These are phyloP conservation scores for Phaeophleospora eucalypticola DNA, from an alignment of 2,329 filamentous ascomycete species.

Conservation along the genomic window DNA sequence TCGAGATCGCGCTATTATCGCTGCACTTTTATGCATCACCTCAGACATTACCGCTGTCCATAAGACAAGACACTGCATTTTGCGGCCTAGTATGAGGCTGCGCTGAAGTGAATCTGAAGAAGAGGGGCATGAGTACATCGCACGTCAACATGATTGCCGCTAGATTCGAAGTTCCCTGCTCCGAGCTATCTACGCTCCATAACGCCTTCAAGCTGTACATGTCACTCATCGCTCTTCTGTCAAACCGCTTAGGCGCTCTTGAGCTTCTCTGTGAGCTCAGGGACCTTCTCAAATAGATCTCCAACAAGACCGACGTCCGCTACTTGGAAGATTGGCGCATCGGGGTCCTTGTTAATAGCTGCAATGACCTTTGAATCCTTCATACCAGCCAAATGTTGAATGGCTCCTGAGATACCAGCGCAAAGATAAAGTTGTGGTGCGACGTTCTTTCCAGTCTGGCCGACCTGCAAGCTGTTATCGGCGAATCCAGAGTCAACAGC, in stretches of 20 bases:
- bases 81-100: too few relatives aligned
- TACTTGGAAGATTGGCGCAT: conserved; percentile 97
- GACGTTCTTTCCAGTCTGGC: conserved; percentile 98
- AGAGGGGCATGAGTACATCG: too few relatives aligned
- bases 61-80: too few relatives aligned
- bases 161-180: too few relatives aligned
- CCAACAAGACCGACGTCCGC: conserved; percentile 94
- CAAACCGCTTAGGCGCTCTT: conserved; percentile 46
- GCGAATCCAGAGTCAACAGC: conserved; percentile 97
- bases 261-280: conserved; percentile 92
- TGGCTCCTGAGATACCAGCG: conserved; percentile 92
- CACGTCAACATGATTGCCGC: too few relatives aligned
- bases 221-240: not conserved
- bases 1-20: too few relatives aligned
- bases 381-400: conserved; percentile 98
- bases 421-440: conserved; percentile 93
- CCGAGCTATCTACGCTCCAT: not conserved
- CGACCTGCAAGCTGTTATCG: conserved; percentile 96
- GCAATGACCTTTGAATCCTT: conserved; percentile 99
- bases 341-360: conserved; percentile 94
- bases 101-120: too few relatives aligned
- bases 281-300: conserved; percentile 92
- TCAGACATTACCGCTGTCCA: too few relatives aligned
- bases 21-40: too few relatives aligned
- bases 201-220: conserved; percentile 1